Evolutionary conservation across 352 stramenopile genomes (phyloP), one percentile per base, ranked within the genome.

Genomic region (Salisapilia sapeloensis): DNA sequence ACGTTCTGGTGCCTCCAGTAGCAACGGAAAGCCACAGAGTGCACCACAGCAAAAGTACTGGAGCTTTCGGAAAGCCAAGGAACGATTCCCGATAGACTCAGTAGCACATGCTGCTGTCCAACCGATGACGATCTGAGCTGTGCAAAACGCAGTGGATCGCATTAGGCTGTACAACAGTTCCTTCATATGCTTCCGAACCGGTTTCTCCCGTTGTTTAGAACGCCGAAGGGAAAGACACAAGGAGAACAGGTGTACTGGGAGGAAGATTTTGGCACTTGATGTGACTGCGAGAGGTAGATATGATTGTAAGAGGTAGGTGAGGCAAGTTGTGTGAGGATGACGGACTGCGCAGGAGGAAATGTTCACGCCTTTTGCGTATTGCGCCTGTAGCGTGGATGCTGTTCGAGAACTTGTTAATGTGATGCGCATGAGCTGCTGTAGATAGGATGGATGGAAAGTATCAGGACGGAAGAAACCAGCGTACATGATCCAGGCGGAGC

Each of bases 391-490:
- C 4, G 42, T 21, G 2, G 33, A 46, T 2, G 59, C 56, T 26
- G 50, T 52, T 1, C 45, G 19, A 1, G 56, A 47, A 2, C 46
- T 49, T 35, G 63, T 38, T 25, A 76, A 39, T 30, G 64, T 61
- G 47, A 75, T 74, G 44, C 63, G 69, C 38, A 67, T 62, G 35
- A 80, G 63, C 29, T 67, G 53, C 19, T 51, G 43, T 43, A 80
- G 45, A 41, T 80, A 61, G 1, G 58, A 58, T 3, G 46, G 48
- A 15, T 67, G 48, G 41, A 72, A 80, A 31, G 55, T 67, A 7
- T 75, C 60, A 2, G 61, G 65, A 25, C 71, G 45, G 44, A 78
- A 74, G 25, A 76, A 60, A 2, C 39, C 51, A 6, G 65, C 72
- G 42, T 57, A 66, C 39, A 70, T 59, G 45, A 77, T 75, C 64